A percentile compares a stretch with the other conserved stretches of the same genome.
phyloP scores from a whole-genome alignment of 352 stramenopile genomes.

The Globisporangium cystogenes region DNA sequence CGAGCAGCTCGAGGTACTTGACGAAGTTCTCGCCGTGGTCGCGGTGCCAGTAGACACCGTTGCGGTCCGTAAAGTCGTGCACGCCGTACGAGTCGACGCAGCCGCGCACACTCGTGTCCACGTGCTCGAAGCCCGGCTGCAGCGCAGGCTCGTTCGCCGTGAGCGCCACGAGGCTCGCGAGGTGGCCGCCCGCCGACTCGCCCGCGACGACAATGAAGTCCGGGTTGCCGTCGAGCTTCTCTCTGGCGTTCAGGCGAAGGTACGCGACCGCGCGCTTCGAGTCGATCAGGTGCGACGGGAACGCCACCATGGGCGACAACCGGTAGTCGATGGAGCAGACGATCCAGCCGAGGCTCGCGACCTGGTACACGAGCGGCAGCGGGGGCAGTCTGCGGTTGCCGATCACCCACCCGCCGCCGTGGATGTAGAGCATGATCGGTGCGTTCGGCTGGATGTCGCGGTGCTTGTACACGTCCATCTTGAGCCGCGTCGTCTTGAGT shows the following conservation, averaged over 20 bases:
- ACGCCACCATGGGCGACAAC: constrained; percentile 55
- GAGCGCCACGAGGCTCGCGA: constrained; percentile 63
- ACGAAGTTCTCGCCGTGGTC: constrained; percentile 56
- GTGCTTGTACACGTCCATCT: constrained; percentile 77
- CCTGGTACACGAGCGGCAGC: constrained; percentile 57
- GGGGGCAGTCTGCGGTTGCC: constrained; percentile 40
- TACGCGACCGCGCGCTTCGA: constrained; percentile 67
- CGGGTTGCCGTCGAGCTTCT: constrained; percentile 44
- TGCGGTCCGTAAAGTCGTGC: constrained; percentile 69
- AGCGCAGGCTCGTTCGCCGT: constrained; percentile 57
- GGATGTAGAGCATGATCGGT: constrained; percentile 73
- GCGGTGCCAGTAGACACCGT: constrained; percentile 53
- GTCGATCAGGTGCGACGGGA: constrained; percentile 66
- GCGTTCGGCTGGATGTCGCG: constrained; percentile 37
- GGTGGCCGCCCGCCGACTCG: constrained; percentile 65
- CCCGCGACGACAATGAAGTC: constrained; percentile 68
- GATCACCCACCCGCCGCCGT: constrained; percentile 75
- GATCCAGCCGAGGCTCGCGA: constrained; percentile 51
- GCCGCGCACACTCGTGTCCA: constrained; percentile 66
- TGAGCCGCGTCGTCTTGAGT: constrained; percentile 42
- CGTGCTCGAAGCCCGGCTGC: constrained; percentile 69
- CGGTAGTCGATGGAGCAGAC: constrained; percentile 77
- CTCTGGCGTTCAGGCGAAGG: constrained; percentile 34
- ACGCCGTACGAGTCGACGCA: constrained; percentile 75
- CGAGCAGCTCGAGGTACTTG: constrained; percentile 56